Evolutionary conservation across 2,329 filamentous ascomycete species (phyloP).

Genomic region (Tricladium varicosporioides): DNA sequence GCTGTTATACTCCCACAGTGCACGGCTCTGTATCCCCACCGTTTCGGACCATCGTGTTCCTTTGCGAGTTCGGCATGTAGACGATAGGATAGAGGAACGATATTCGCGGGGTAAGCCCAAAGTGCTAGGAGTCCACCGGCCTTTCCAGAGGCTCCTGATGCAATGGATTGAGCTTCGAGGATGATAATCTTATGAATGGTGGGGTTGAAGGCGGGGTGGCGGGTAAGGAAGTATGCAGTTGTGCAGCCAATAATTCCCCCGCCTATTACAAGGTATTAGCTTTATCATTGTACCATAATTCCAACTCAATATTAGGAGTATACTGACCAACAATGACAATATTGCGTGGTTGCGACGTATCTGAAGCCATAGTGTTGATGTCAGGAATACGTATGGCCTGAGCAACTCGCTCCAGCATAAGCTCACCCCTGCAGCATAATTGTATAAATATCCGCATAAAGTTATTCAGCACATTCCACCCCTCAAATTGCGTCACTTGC

Average conservation of each 20-base stretch:
- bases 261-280: slow-evolving; percentile 37
- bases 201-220: slow-evolving; percentile 78
- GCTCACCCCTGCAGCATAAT: neutral
- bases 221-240: slow-evolving; percentile 86
- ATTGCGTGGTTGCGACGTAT: slow-evolving; percentile 21
- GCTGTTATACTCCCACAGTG: slow-evolving; percentile 57
- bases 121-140: slow-evolving; percentile 85
- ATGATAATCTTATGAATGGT: slow-evolving; percentile 76
- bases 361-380: slow-evolving; percentile 16
- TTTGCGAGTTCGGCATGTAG: slow-evolving; percentile 82
- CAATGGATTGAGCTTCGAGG: slow-evolving; percentile 81
- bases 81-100: slow-evolving; percentile 82
- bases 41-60: slow-evolving; percentile 72
- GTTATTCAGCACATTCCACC: neutral
- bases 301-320: neutral
- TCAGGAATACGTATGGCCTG: neutral
- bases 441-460: neutral
- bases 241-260: slow-evolving; percentile 92
- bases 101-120: slow-evolving; percentile 84
- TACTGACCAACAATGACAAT: slow-evolving; percentile 35
- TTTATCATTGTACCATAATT: neutral
- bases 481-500: neutral
- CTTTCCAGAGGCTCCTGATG: slow-evolving; percentile 91
- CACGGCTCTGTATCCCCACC: slow-evolving; percentile 84
- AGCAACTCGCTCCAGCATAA: neutral